Evolutionary conservation across 2,329 filamentous ascomycete genomes (phyloP).

Genomic region (Coniochaeta prunicola): DNA sequence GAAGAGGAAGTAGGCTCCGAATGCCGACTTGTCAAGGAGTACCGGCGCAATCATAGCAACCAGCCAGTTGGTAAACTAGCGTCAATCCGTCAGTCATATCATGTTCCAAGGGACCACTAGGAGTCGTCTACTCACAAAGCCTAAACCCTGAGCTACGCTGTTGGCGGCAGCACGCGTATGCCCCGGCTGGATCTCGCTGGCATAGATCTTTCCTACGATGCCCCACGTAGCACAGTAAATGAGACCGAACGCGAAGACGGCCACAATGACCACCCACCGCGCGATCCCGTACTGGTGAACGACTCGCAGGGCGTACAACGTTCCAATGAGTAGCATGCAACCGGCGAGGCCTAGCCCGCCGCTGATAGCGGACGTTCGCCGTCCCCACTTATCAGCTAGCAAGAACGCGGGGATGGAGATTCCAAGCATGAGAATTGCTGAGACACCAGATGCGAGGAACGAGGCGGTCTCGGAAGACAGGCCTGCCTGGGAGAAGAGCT

Average conservation of each 20-base stretch:
- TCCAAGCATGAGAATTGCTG: conserved; percentile 47
- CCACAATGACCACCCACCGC: conserved; percentile 42
- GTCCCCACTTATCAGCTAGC: conserved; percentile 49
- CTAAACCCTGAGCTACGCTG: conserved; percentile 29
- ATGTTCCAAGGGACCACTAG: neutral
- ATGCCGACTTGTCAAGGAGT: conserved; percentile 31
- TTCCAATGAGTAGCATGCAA: conserved; percentile 46
- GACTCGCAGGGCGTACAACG: conserved; percentile 36
- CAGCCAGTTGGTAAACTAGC: conserved; percentile 30
- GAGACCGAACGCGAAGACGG: conserved; percentile 40
- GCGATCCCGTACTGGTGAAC: conserved; percentile 27
- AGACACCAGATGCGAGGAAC: conserved; percentile 52
- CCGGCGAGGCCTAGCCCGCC: conserved; percentile 43
- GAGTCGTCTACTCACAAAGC: neutral
- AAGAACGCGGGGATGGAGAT: conserved; percentile 46
- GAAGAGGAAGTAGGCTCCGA: conserved; percentile 38
- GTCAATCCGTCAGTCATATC: neutral
- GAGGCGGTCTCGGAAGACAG: conserved; percentile 42
- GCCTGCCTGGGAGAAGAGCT: conserved; percentile 53
- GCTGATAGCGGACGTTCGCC: conserved; percentile 42
- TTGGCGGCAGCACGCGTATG: conserved; percentile 47
- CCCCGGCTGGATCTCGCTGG: conserved; percentile 49
- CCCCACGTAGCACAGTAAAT: conserved; percentile 43
- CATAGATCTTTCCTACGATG: conserved; percentile 48
- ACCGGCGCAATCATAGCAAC: conserved; percentile 36